These are phyloP conservation scores for Alternaria gansuensis DNA, from an alignment of 2,329 filamentous ascomycete species.

Conservation along the genomic window DNA sequence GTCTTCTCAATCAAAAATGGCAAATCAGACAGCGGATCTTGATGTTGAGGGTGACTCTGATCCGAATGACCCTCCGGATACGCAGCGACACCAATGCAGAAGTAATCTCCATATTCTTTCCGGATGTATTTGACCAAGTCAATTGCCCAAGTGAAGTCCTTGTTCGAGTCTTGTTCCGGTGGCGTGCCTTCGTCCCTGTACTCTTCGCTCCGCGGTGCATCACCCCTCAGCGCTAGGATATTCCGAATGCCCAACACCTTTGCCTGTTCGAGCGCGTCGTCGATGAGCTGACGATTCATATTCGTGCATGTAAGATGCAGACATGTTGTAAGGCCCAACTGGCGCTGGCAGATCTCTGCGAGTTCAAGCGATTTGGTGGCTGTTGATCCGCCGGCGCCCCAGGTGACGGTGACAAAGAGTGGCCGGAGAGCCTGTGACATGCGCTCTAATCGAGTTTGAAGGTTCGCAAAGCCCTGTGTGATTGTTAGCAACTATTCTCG, in stretches of 20 bases:
- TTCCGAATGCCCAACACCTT: slow-evolving; percentile 92
- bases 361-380: slow-evolving; percentile 90
- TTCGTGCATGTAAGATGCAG: slow-evolving; percentile 97
- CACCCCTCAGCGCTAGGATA: slow-evolving; percentile 88
- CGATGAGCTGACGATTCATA: slow-evolving; percentile 86
- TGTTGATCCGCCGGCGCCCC: slow-evolving; percentile 95
- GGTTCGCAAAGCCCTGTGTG: slow-evolving; percentile 81
- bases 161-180: slow-evolving; percentile 69
- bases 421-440: slow-evolving; percentile 93
- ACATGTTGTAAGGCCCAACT: slow-evolving; percentile 91
- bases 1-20: slow-evolving; percentile 91
- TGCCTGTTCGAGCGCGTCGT: slow-evolving; percentile 88
- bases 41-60: slow-evolving; percentile 84
- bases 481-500: slow-evolving; percentile 21
- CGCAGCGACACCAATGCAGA: slow-evolving; percentile 91
- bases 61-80: slow-evolving; percentile 97
- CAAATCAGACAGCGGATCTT: slow-evolving; percentile 72
- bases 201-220: slow-evolving; percentile 88
- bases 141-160: slow-evolving; percentile 86
- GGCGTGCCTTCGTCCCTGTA: slow-evolving; percentile 75
- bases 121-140: slow-evolving; percentile 92
- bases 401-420: slow-evolving; percentile 96
- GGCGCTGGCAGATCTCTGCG: slow-evolving; percentile 92
- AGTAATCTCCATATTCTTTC: slow-evolving; percentile 87
- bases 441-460: slow-evolving; percentile 89